Percentiles rank a stretch among this genome's conserved stretches.
Evolutionary conservation across 106 monocot species (phyloP).

Genomic region (Triglochin maritima): DNA sequence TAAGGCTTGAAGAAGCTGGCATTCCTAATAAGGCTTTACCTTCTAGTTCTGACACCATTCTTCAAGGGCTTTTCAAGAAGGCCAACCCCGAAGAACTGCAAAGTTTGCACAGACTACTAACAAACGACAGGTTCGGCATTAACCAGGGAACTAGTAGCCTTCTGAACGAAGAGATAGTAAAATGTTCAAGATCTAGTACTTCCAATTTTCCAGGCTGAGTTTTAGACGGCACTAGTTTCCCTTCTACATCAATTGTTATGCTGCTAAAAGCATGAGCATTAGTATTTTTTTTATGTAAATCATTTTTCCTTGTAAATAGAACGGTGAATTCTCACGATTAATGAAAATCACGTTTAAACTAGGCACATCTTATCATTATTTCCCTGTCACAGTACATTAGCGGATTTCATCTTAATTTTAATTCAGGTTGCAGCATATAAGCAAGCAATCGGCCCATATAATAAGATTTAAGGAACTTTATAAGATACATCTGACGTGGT

Average conservation of each 20-base stretch:
- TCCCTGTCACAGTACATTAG: too few species aligned
- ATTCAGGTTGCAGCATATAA: too few species aligned
- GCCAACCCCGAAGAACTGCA: conserved; percentile 37
- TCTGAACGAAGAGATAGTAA: conserved; percentile 25
- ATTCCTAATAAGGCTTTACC: background rate
- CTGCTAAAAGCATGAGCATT: too few species aligned
- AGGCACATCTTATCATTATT: too few species aligned
- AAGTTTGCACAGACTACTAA: conserved; percentile 19
- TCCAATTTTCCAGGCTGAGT: background rate
- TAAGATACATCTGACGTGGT: too few species aligned
- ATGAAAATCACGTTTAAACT: too few species aligned
- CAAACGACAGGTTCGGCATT: conserved; percentile 5
- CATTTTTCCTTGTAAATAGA: too few species aligned
- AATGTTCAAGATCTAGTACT: conserved; percentile 5
- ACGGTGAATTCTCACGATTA: too few species aligned
- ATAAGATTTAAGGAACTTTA: too few species aligned
- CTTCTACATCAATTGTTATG: background rate
- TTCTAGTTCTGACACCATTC: conserved; percentile 7
- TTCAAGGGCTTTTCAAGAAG: conserved; percentile 34
- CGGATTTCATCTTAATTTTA: too few species aligned
- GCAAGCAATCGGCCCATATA: too few species aligned
- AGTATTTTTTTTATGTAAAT: too few species aligned
- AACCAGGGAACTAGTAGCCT: conserved; percentile 13
- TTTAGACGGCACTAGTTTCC: background rate
- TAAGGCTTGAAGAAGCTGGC: background rate